Percentiles rank a stretch among this genome's conserved stretches.
These are phyloP conservation scores for Polychaeton citri DNA, from an alignment of 2,329 filamentous ascomycete genomes.

Conservation along the genomic window DNA sequence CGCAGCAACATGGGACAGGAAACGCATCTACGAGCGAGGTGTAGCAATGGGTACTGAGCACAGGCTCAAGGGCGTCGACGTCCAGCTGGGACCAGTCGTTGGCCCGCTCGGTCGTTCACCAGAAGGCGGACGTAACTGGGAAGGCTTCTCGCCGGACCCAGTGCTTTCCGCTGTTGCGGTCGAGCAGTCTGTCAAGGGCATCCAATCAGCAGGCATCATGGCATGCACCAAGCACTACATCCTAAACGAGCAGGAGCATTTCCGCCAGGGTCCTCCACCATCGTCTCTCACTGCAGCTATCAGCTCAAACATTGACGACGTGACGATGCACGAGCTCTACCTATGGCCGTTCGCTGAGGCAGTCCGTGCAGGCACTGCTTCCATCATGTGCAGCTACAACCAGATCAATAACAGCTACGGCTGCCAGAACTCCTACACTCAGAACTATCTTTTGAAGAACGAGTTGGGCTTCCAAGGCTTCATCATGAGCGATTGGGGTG, in stretches of 20 bases:
- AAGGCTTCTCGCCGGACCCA: slow-evolving; percentile 55
- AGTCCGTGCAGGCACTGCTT: slow-evolving; percentile 35
- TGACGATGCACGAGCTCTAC: slow-evolving; percentile 38
- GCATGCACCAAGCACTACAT: slow-evolving; percentile 72
- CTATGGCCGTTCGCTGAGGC: slow-evolving; percentile 37
- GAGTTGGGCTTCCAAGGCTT: slow-evolving; percentile 75
- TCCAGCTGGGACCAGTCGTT: slow-evolving; percentile 64
- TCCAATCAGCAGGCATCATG: slow-evolving; percentile 70
- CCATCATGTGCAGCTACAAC: slow-evolving; percentile 53
- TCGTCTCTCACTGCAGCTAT: slow-evolving; percentile 47
- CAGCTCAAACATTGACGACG: slow-evolving; percentile 50
- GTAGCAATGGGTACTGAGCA: slow-evolving; percentile 64
- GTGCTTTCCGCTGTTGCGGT: slow-evolving; percentile 61
- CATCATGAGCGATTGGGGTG: slow-evolving; percentile 61
- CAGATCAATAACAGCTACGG: slow-evolving; percentile 68
- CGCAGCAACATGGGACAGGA: slow-evolving; percentile 70
- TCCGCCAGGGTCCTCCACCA: slow-evolving; percentile 41
- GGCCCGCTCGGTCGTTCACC: slow-evolving; percentile 58
- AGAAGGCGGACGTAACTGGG: slow-evolving; percentile 57
- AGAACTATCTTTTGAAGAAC: slow-evolving; percentile 65
- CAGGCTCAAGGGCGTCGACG: slow-evolving; percentile 60
- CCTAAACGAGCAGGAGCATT: slow-evolving; percentile 60
- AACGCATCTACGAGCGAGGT: slow-evolving; percentile 55
- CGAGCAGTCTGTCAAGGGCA: slow-evolving; percentile 60
- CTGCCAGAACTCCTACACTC: slow-evolving; percentile 64